Evolutionary conservation across 2,329 filamentous ascomycete genomes (phyloP).

Genomic region (Metarhizium brunneum): DNA sequence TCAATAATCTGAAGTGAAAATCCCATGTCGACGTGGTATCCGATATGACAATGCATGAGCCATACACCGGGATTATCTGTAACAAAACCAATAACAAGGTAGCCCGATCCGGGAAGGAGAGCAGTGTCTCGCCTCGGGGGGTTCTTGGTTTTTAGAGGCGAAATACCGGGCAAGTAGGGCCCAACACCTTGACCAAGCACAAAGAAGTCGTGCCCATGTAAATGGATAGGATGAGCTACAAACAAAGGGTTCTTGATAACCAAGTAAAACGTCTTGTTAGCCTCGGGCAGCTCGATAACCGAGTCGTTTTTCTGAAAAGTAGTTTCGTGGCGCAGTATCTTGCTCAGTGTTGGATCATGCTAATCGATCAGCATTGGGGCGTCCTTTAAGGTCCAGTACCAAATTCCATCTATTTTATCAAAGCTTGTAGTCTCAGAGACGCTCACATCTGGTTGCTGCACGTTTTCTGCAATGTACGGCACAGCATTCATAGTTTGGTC

Average conservation of each 20-base stretch:
- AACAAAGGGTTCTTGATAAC: slow-evolving; percentile 14
- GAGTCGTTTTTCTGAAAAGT: slow-evolving; percentile 15
- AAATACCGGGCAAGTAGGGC: slow-evolving; percentile 10
- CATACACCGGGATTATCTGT: slow-evolving; percentile 40
- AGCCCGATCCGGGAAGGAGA: slow-evolving; percentile 32
- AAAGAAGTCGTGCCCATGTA: slow-evolving; percentile 27
- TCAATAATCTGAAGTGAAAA: too few species aligned
- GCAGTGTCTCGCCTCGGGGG: slow-evolving; percentile 44
- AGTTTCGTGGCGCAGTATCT: slow-evolving; percentile 11
- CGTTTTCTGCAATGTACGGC: too few species aligned
- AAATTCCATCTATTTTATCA: neutral
- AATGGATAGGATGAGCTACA: slow-evolving; percentile 25
- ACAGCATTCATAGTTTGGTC: too few species aligned
- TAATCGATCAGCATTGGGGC: slow-evolving; percentile 22
- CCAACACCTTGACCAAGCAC: slow-evolving; percentile 16
- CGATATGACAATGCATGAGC: slow-evolving; percentile 42
- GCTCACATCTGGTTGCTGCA: too few species aligned
- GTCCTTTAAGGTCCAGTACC: slow-evolving; percentile 13
- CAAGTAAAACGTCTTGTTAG: slow-evolving; percentile 21
- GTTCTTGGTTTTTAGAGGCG: slow-evolving; percentile 21
- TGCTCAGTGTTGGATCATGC: slow-evolving; percentile 18
- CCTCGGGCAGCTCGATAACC: slow-evolving; percentile 17
- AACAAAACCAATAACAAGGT: slow-evolving; percentile 40
- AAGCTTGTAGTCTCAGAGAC: too few species aligned
- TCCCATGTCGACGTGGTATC: slow-evolving; percentile 26